phyloP scores from a whole-genome alignment of 441 rosid species.

The Corymbia calophylla region DNA sequence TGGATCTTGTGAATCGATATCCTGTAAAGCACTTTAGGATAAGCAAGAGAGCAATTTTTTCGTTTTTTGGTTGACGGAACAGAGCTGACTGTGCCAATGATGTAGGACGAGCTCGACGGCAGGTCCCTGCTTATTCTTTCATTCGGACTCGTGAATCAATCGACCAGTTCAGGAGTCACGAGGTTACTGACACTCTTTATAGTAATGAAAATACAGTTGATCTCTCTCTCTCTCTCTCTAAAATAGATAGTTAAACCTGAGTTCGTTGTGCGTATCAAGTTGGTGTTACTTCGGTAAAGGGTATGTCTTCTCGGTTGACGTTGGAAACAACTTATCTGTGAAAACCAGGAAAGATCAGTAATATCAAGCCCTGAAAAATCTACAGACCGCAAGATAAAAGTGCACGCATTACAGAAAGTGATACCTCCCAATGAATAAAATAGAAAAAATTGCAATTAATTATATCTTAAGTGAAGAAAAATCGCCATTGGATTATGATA shows the following conservation, averaged over 20 bases:
- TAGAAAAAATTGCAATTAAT: background rate
- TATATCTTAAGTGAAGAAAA: background rate
- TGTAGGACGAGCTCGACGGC: background rate
- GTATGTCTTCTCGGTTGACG: background rate
- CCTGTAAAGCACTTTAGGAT: background rate
- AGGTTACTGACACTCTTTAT: background rate
- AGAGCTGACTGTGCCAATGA: background rate
- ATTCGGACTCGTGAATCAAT: background rate
- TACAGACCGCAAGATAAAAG: background rate
- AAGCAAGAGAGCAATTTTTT: background rate
- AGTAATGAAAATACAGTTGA: background rate
- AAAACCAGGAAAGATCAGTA: background rate
- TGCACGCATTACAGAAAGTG: background rate
- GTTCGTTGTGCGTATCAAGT: background rate
- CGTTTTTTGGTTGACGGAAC: background rate
- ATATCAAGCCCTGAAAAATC: background rate
- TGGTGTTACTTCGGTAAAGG: background rate
- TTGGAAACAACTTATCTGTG: background rate
- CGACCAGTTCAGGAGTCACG: background rate
- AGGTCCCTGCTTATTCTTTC: background rate
- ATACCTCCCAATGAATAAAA: background rate
- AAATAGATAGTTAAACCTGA: background rate
- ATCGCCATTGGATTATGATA: background rate
- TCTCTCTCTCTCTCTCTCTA: background rate
- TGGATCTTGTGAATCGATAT: background rate